These are phyloP conservation scores for Westerdykella ornata DNA, from an alignment of 2,329 filamentous ascomycete genomes.

Conservation along the genomic window DNA sequence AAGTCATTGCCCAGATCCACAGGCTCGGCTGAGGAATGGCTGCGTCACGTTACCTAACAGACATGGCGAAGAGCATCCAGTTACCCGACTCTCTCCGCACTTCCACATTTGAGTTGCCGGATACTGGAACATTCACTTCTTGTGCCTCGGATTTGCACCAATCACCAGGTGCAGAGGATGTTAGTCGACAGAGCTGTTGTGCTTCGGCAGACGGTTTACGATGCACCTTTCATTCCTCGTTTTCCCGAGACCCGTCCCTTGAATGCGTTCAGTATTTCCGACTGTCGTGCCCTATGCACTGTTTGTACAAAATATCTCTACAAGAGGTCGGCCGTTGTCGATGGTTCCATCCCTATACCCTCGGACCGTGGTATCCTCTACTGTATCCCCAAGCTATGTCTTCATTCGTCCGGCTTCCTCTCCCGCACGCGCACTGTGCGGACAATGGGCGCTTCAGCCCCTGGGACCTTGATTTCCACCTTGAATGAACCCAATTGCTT, in stretches of 20 bases:
- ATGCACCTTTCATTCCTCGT: constrained; percentile 6
- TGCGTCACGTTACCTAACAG: background rate
- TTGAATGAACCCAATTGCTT: constrained; percentile 50
- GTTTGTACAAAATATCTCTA: constrained; percentile 24
- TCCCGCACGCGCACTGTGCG: constrained; percentile 30
- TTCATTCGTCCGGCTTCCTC: constrained; percentile 18
- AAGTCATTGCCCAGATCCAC: constrained; percentile 16
- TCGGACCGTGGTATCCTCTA: background rate
- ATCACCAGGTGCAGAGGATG: constrained; percentile 5
- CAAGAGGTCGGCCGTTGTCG: constrained; percentile 5
- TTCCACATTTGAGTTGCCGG: constrained; percentile 20
- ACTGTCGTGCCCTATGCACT: constrained; percentile 13
- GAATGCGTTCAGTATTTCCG: constrained; percentile 19
- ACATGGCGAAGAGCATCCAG: background rate
- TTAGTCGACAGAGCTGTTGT: constrained; percentile 8
- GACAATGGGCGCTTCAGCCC: constrained; percentile 35
- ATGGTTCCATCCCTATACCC: background rate
- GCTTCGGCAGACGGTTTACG: constrained; percentile 17
- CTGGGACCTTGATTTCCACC: constrained; percentile 47
- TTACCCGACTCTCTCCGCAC: constrained; percentile 31
- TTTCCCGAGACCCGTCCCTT: background rate
- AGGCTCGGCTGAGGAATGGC: background rate
- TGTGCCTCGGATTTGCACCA: constrained; percentile 7
- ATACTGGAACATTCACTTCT: constrained; percentile 8
- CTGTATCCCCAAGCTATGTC: constrained; percentile 1